phyloP scores from a whole-genome alignment of 257 asterid species.

The Capsicum chinense region DNA sequence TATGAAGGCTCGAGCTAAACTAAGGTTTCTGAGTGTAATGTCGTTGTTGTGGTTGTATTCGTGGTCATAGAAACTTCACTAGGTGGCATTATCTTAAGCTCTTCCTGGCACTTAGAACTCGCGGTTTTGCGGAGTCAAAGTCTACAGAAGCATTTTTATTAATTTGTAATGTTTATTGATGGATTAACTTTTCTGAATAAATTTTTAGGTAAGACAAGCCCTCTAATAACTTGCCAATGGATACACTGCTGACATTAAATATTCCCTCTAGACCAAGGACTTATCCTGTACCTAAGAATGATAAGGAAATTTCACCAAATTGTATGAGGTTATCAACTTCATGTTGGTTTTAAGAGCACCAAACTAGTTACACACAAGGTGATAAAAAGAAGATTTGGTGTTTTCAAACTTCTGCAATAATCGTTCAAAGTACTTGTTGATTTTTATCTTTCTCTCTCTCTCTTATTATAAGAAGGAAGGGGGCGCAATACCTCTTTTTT shows the following conservation, averaged over 20 bases:
- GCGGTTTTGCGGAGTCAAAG: slow-evolving; percentile 41
- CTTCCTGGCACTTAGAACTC: slow-evolving; percentile 38
- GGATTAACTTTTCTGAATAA: slow-evolving; percentile 50
- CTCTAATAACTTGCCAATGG: slow-evolving; percentile 43
- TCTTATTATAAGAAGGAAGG: no score
- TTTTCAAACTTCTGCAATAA: no score
- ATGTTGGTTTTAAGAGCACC: slow-evolving; percentile 59
- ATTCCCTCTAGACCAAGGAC: slow-evolving; percentile 65
- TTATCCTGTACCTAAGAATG: slow-evolving; percentile 45
- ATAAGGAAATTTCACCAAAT: slow-evolving; percentile 50
- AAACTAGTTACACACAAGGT: slow-evolving; percentile 59
- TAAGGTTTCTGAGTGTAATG: neutral
- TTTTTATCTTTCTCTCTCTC: no score
- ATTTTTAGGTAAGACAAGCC: slow-evolving; percentile 85
- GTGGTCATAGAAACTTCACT: neutral
- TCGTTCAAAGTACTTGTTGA: no score
- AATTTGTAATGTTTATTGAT: slow-evolving; percentile 32
- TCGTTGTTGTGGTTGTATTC: neutral
- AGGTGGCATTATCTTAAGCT: neutral
- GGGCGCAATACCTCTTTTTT: neutral
- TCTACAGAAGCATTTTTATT: slow-evolving; percentile 28
- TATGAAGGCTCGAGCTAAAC: neutral
- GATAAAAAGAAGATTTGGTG: neutral
- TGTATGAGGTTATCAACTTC: slow-evolving; percentile 50
- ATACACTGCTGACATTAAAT: slow-evolving; percentile 38